These are phyloP conservation scores for Tulasnella sp. DNA, from an alignment of 768 basidiomycete species.

Conservation along the genomic window DNA sequence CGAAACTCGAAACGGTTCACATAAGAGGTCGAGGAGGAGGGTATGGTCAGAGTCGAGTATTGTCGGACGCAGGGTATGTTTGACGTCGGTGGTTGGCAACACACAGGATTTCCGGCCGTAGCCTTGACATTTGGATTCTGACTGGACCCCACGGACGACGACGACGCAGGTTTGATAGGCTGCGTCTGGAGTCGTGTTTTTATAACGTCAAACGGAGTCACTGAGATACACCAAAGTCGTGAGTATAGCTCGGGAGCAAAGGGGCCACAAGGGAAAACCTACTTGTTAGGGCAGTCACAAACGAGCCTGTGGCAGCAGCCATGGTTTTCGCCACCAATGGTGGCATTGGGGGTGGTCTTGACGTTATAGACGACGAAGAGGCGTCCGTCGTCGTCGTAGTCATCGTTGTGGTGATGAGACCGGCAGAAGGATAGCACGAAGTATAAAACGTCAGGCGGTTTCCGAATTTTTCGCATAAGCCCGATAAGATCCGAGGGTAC, in stretches of 20 bases:
- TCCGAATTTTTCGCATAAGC: background rate
- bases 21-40: conserved; percentile 27
- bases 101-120: conserved; percentile 17
- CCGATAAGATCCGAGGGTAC: conserved; percentile 1
- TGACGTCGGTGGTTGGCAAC: conserved; percentile 3
- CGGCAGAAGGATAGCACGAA: too few relatives aligned
- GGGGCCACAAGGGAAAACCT: conserved; percentile 24
- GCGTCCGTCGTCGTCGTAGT: background rate
- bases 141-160: conserved; percentile 12
- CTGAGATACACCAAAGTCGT: conserved; percentile 32
- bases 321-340: conserved; percentile 65
- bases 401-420: background rate
- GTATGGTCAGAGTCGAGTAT: conserved; percentile 2
- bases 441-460: too few relatives aligned
- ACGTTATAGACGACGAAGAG: background rate
- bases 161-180: conserved; percentile 29
- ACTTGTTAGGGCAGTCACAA: conserved; percentile 76
- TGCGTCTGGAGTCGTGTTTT: conserved; percentile 95
- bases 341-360: conserved; percentile 37
- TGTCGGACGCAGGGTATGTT: conserved; percentile 4
- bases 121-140: conserved; percentile 18
- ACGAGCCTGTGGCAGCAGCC: conserved; percentile 68
- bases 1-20: conserved; percentile 11
- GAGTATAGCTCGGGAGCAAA: background rate
- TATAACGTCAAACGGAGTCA: conserved; percentile 98